Base-by-base conservation (phyloP, 495 filamentous ascomycete genomes). In the Talaromyces borbonicus region DNA sequence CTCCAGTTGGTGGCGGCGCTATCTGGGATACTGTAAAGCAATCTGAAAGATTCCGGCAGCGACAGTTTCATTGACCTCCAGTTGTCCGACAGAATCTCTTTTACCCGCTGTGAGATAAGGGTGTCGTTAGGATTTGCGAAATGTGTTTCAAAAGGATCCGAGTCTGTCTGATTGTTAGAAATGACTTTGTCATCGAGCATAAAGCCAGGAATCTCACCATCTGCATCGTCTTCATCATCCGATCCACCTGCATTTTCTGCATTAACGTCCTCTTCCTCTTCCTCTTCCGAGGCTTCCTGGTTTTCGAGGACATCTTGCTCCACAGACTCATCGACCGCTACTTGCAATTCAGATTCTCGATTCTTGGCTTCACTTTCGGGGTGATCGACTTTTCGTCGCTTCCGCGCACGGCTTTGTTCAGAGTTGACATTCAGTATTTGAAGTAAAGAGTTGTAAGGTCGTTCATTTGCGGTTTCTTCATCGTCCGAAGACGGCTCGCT, bases 131-230 rank as follows among this genome's bases (percentile, higher is more conserved):
- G 74, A 16, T 65, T 62, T 23, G 75, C 73, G 61, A 95, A 90
- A 60, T 95, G 90, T 26, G 69, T 66, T 39, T 89, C 79, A 55
- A 93, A 95, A 2, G 85, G 81, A 59, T 94, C 89, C 1, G 69
- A 68, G 7, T n/a, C n/a, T n/a, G n/a, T n/a, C n/a, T n/a, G n/a
- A n/a, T n/a, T n/a, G n/a, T n/a, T n/a, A n/a, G n/a, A n/a, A n/a
- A n/a, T n/a, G n/a, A n/a, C n/a, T n/a, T n/a, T n/a, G n/a, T n/a
- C n/a, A n/a, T n/a, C n/a, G n/a, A n/a, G n/a, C n/a, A n/a, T 30
- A 30, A 30, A 12, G 11, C 14, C 4, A 41, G 14, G 8, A 14
- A 24, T 8, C 23, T 41, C 16, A 41, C 38, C 23, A 41, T 24
- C 19, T 40, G n/a, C n/a, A 51, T 14, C 49, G 55, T 56, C 58